Evolutionary conservation across 208 protist species (phyloP).

Genomic region (Tritrichomonas musculus): DNA sequence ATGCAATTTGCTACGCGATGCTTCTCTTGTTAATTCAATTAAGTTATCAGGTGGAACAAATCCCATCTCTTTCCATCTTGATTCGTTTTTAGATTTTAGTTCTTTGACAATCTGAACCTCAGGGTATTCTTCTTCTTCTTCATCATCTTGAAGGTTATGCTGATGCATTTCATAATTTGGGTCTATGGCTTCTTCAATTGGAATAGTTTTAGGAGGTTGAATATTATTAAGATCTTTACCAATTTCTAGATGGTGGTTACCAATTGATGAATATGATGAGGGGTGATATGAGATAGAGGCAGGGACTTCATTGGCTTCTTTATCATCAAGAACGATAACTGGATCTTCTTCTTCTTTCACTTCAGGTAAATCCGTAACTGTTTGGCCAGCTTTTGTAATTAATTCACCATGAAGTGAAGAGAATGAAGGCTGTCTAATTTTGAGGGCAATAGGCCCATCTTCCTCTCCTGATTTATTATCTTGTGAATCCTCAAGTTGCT

Average conservation of each 20-base stretch:
- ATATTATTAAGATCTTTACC: background rate
- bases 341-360: background rate
- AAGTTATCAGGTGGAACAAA: background rate
- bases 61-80: background rate
- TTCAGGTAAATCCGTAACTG: too few species aligned
- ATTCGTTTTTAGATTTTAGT: background rate
- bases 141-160: background rate
- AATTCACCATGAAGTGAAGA: background rate
- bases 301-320: background rate
- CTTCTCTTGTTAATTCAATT: background rate
- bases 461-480: background rate
- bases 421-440: background rate
- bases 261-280: background rate
- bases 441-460: background rate
- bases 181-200: background rate
- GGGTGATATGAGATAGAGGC: background rate
- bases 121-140: background rate
- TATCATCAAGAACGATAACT: too few species aligned
- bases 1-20: background rate
- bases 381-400: background rate
- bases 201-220: background rate
- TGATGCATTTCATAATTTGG: background rate
- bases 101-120: background rate
- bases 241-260: background rate
- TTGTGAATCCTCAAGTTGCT: background rate